Conservation (phyloP, 2,329 filamentous ascomycete genomes). For the Colletotrichum orchidophilum region DNA sequence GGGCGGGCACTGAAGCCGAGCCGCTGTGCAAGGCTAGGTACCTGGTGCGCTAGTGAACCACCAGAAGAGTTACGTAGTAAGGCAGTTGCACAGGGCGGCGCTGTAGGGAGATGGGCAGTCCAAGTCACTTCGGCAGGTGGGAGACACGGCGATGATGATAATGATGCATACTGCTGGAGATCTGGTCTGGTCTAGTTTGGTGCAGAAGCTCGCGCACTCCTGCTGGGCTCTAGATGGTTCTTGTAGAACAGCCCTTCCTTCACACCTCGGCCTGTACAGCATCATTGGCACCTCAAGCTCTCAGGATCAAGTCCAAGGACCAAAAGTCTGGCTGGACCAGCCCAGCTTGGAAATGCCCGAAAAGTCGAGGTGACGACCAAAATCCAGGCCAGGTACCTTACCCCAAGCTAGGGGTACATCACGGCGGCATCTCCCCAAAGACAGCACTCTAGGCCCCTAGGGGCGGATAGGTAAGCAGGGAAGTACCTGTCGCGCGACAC, state of each 20-base stretch:
- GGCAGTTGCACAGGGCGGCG: neutral
- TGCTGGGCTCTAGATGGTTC: neutral
- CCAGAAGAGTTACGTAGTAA: neutral
- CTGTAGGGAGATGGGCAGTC: neutral
- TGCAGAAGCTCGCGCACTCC: neutral
- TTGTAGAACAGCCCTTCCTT: neutral
- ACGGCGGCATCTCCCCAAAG: neutral
- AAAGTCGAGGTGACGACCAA: neutral
- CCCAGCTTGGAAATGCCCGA: neutral
- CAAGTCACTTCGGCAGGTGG: neutral
- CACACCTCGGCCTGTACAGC: neutral
- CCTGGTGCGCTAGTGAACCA: neutral
- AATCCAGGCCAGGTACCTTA: neutral
- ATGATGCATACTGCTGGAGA: neutral
- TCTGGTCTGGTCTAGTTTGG: neutral
- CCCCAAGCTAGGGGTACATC: neutral
- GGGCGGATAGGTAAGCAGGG: constrained; percentile 1
- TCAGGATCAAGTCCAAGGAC: neutral
- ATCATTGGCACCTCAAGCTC: neutral
- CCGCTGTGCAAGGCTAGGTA: constrained; percentile 2
- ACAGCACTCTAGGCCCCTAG: neutral
- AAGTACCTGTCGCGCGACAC: constrained; percentile 4
- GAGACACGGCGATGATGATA: neutral
- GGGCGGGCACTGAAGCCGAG: neutral
- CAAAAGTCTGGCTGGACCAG: neutral